Conservation (phyloP, 768 basidiomycete genomes). For the Leccinum uliginosum region DNA sequence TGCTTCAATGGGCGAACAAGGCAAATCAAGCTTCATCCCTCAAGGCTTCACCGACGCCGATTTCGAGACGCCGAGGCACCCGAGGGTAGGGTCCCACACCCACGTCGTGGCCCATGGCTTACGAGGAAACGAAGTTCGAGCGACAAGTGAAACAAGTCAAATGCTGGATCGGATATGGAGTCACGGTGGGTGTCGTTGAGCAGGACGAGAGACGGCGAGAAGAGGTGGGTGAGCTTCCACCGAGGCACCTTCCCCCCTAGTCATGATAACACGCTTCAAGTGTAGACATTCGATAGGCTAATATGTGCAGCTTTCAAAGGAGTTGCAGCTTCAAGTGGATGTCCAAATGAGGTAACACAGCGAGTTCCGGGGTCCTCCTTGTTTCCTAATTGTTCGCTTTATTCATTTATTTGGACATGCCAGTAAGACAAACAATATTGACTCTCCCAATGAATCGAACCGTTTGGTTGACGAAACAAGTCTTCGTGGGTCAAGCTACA, state of each 20-base stretch:
- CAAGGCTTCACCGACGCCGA: slow-evolving; percentile 20
- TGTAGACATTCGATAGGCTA: neutral
- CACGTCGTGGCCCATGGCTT: slow-evolving; percentile 1
- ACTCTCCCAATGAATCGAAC: slow-evolving; percentile 3
- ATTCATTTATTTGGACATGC: slow-evolving; percentile 13
- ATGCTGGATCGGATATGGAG: slow-evolving; percentile 28
- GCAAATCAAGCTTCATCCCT: too few species aligned
- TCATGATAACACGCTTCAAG: too few species aligned
- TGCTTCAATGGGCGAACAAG: too few species aligned
- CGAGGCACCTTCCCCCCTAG: neutral
- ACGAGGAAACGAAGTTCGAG: neutral
- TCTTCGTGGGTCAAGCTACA: neutral
- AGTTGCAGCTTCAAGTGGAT: too few species aligned
- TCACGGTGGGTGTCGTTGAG: too few species aligned
- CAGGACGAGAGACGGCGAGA: neutral
- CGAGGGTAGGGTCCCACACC: slow-evolving; percentile 22
- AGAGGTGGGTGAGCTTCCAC: neutral
- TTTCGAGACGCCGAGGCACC: slow-evolving; percentile 21
- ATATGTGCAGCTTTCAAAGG: too few species aligned
- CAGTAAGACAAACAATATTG: slow-evolving; percentile 19
- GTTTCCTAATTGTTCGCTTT: slow-evolving; percentile 3
- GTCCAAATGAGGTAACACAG: neutral
- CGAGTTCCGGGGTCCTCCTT: slow-evolving; percentile 14
- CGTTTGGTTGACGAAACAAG: slow-evolving; percentile 1
- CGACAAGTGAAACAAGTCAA: neutral